Evolutionary conservation across 139 green algal species (phyloP).

Genomic region (Desmodesmus armatus): DNA sequence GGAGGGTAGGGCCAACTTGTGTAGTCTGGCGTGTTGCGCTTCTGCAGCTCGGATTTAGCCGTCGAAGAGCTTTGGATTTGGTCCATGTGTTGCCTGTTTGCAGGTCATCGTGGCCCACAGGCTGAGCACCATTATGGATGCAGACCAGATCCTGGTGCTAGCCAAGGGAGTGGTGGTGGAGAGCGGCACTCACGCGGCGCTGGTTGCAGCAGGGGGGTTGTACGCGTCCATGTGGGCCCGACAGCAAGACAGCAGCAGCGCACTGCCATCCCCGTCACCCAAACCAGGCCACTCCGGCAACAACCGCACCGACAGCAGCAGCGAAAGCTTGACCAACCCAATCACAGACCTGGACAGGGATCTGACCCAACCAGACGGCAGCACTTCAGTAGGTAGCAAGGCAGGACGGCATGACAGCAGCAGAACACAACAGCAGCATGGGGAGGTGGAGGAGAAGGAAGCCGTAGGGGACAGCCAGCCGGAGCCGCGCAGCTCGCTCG

Average conservation of each 20-base stretch:
- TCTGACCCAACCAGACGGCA: neutral
- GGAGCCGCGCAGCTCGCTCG: too few relatives aligned
- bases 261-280: neutral
- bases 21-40: neutral
- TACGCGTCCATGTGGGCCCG: conserved; percentile 84
- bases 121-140: conserved; percentile 87
- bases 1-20: neutral
- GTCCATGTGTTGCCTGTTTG: too few relatives aligned
- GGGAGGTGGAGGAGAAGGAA: too few relatives aligned
- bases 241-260: conserved; percentile 64
- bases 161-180: conserved; percentile 74
- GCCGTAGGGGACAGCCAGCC: too few relatives aligned
- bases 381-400: neutral
- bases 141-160: conserved; percentile 85
- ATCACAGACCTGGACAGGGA: neutral
- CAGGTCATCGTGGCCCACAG: conserved; percentile 91
- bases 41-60: neutral
- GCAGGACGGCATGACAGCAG: too few relatives aligned
- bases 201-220: conserved; percentile 71
- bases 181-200: conserved; percentile 79
- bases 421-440: neutral
- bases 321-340: neutral
- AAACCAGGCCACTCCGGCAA: neutral
- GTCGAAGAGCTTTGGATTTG: neutral
- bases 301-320: neutral